Evolutionary conservation across 148 eudicot genomes (phyloP).

Genomic region (Rhododendron williamsianum): DNA sequence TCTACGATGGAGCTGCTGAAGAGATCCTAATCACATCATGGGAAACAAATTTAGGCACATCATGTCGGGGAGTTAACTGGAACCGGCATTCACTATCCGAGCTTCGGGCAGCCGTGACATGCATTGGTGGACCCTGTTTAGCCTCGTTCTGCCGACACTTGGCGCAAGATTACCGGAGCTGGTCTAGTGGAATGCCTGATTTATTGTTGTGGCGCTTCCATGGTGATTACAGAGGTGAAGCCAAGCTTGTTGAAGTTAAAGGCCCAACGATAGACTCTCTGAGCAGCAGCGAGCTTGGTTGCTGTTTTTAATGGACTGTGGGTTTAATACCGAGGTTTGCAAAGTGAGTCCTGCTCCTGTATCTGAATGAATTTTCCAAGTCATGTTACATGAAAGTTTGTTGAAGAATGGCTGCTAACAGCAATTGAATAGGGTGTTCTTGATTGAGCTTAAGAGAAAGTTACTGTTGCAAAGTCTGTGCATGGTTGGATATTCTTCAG

Average conservation of each 20-base stretch:
- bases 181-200: slow-evolving; percentile 98
- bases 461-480: neutral
- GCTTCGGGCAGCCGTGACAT: slow-evolving; percentile 76
- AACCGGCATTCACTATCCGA: slow-evolving; percentile 60
- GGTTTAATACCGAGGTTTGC: slow-evolving; percentile 73
- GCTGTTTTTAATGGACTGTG: slow-evolving; percentile 78
- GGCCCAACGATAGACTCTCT: slow-evolving; percentile 91
- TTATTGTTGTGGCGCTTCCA: slow-evolving; percentile 77
- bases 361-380: slow-evolving; percentile 11
- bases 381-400: neutral
- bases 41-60: slow-evolving; percentile 72
- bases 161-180: slow-evolving; percentile 82
- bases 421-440: slow-evolving; percentile 20
- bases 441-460: neutral
- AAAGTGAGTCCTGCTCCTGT: slow-evolving; percentile 51
- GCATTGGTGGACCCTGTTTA: slow-evolving; percentile 74
- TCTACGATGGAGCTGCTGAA: slow-evolving; percentile 71
- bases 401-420: slow-evolving; percentile 3
- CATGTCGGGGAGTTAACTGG: slow-evolving; percentile 87
- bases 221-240: slow-evolving; percentile 75
- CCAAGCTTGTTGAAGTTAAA: slow-evolving; percentile 95
- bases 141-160: slow-evolving; percentile 71
- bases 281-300: slow-evolving; percentile 97
- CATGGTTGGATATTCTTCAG: neutral
- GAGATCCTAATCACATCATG: slow-evolving; percentile 72